Percentiles rank a stretch among this genome's conserved stretches.
Evolutionary conservation across 495 filamentous ascomycete genomes (phyloP).

Genomic region (Margaritispora aquatica): DNA sequence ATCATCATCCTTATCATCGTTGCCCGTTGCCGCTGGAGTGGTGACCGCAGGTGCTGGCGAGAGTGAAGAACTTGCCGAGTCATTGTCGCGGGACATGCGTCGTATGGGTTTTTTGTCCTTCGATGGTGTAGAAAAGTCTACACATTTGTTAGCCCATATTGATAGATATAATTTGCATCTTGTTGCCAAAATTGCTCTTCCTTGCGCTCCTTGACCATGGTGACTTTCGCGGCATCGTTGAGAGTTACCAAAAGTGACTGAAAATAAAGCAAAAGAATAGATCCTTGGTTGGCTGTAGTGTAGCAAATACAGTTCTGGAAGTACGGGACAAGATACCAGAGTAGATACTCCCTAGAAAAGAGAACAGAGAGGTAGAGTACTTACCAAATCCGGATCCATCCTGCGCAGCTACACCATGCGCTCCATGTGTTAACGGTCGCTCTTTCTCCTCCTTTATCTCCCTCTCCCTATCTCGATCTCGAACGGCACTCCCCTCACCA

Average conservation of each 20-base stretch:
- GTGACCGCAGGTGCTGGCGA: conserved; percentile 38
- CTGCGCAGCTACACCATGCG: conserved; percentile 60
- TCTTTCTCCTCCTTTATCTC: conserved; percentile 54
- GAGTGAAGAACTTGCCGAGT: conserved; percentile 59
- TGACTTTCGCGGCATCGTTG: no score
- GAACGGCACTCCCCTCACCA: conserved; percentile 33
- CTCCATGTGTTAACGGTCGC: conserved; percentile 53
- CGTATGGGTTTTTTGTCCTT: conserved; percentile 12
- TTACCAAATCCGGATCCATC: conserved; percentile 62
- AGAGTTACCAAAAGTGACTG: neutral
- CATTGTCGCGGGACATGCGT: conserved; percentile 21
- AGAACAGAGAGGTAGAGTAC: conserved; percentile 25
- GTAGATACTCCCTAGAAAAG: neutral
- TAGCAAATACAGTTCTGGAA: no score
- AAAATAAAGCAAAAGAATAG: neutral
- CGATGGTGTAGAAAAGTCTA: conserved; percentile 11
- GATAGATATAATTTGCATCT: neutral
- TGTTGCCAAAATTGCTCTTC: neutral
- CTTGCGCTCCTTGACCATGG: no score
- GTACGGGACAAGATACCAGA: no score
- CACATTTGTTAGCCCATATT: neutral
- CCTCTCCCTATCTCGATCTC: conserved; percentile 42
- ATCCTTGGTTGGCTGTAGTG: no score
- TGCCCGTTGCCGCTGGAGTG: conserved; percentile 32
- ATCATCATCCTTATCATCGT: conserved; percentile 41